These are phyloP conservation scores for Juglanconis juglandina DNA, from an alignment of 2,329 filamentous ascomycete species.

Conservation along the genomic window DNA sequence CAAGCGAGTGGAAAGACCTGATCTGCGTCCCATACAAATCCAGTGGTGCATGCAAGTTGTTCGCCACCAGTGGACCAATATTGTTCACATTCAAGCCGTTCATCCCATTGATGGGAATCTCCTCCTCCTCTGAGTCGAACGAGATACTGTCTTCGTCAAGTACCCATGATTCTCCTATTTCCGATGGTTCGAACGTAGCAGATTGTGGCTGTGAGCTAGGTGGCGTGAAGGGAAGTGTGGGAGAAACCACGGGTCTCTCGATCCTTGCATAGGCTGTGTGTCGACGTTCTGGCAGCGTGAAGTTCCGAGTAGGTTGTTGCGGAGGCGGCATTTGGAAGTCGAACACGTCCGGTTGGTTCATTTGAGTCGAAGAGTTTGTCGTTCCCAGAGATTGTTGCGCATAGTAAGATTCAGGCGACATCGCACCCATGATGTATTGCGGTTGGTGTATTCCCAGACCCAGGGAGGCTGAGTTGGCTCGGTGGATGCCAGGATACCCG, in stretches of 20 bases:
- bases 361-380: conserved; percentile 5
- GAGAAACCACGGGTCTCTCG: conserved; percentile 1
- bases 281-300: background rate
- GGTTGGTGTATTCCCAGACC: conserved; percentile 12
- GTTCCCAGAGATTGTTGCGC: background rate
- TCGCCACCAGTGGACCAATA: conserved; percentile 37
- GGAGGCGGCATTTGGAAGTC: conserved; percentile 3
- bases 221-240: background rate
- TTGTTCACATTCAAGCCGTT: conserved; percentile 27
- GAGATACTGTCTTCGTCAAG: conserved; percentile 62
- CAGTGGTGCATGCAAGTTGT: conserved; percentile 32
- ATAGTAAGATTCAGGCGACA: conserved; percentile 7
- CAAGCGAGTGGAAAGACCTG: conserved; percentile 48
- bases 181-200: conserved; percentile 7
- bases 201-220: conserved; percentile 1
- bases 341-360: conserved; percentile 10
- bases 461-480: conserved; percentile 18
- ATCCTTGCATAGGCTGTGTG: conserved; percentile 5
- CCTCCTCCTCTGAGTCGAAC: conserved; percentile 59
- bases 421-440: conserved; percentile 16
- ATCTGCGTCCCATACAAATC: conserved; percentile 44
- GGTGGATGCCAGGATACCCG: conserved; percentile 29
- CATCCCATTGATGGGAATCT: conserved; percentile 35
- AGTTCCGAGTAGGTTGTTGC: background rate
- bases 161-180: conserved; percentile 43